phyloP scores from a whole-genome alignment of 208 protist species.

The Acanthamoeba sp. region DNA sequence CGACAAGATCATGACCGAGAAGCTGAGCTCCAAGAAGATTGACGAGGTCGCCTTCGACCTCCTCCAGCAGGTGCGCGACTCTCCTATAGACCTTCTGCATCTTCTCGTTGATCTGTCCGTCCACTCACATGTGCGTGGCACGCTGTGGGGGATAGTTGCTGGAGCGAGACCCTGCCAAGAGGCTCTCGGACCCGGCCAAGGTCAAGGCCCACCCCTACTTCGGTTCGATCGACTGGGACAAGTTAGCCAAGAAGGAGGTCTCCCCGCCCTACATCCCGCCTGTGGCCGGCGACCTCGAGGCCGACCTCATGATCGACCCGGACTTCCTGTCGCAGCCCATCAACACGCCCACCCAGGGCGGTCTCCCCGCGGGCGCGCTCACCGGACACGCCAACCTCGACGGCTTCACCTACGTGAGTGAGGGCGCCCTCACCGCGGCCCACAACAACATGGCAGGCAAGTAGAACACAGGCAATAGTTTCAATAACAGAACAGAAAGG shows the following conservation, averaged over 20 bases:
- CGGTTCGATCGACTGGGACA: conserved; percentile 84
- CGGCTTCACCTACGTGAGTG: conserved; percentile 37
- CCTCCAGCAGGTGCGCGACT: background rate
- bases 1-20: conserved; percentile 82
- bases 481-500: too few relatives aligned
- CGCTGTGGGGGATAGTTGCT: too few relatives aligned
- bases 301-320: background rate
- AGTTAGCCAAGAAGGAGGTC: conserved; percentile 68
- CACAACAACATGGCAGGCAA: too few relatives aligned
- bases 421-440: background rate
- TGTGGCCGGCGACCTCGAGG: background rate
- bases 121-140: too few relatives aligned
- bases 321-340: conserved; percentile 8
- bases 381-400: background rate
- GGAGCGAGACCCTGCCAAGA: conserved; percentile 76
- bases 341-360: background rate
- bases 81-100: too few relatives aligned
- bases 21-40: conserved; percentile 79
- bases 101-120: too few relatives aligned
- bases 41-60: conserved; percentile 77
- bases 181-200: background rate
- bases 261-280: conserved; percentile 25
- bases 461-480: too few relatives aligned
- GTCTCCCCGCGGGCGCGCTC: background rate
- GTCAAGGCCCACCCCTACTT: conserved; percentile 82